Base-by-base conservation (phyloP, 2,329 filamentous ascomycete species). In the Exophiala spinifera region DNA sequence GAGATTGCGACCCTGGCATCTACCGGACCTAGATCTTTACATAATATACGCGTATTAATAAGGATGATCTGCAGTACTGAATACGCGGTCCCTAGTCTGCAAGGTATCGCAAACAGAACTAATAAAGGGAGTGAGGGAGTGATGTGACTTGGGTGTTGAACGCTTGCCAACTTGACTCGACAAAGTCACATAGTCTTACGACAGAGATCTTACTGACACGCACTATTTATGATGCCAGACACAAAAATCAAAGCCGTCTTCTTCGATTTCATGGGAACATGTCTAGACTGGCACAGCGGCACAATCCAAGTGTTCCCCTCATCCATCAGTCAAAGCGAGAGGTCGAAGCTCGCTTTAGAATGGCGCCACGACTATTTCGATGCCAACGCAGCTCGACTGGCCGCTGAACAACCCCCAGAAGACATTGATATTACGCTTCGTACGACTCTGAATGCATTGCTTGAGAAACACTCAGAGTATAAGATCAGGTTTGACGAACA, bases 241-340 rank as follows among this genome's bases (percentile, higher is more conserved):
- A 19, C 49, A n/a, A 63, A 60, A 39, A 68, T 75, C 53, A 78
- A 75, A 64, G 78, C 76, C 2, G 69, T 80, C 39, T 75, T 81
- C 59, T 82, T 81, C 66, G 77, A 82, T 66, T 78, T 82, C 62
- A 82, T 82, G 79, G 79, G 80, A 20, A 82, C 79, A 21, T 82
- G 79, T 57, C 76, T 79, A 2, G 73, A 83, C 64, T 82, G 78
- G 79, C 77, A 81, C 55, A 65, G 63, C 44, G 69, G 70, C 34
- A 68, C 74, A 8, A 58, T 70, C n/a, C 23, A 63, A 15, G 63
- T 69, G 2, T 62, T 76, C 1, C 76, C 75, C 1, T 6, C 59
- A 1, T 57, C 64, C 0, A 66, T 77, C 20, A 52, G 70, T 5
- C 31, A 62, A 17, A 46, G 59, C 0, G 62, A 66, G 10, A 64